phyloP scores from a whole-genome alignment of 2,329 filamentous ascomycete genomes.

The Monascus ruber region DNA sequence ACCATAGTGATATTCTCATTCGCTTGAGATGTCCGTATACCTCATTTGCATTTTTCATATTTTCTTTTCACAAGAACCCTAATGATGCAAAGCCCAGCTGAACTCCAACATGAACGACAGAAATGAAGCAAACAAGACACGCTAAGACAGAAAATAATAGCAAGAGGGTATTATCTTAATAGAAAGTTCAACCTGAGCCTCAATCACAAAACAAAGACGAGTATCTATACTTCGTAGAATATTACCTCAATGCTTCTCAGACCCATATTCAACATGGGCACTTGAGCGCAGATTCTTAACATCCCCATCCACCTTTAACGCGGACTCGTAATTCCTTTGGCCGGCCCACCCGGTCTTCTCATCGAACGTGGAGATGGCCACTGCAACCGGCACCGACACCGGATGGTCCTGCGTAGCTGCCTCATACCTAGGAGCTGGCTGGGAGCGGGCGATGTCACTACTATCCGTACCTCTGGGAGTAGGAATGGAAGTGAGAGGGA shows the following conservation, averaged over 20 bases:
- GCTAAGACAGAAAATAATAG: too few relatives aligned
- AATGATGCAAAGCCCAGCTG: too few relatives aligned
- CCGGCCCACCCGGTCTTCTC: constrained; percentile 35
- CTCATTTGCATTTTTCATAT: too few relatives aligned
- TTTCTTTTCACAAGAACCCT: too few relatives aligned
- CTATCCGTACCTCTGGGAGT: constrained; percentile 4
- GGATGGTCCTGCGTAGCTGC: constrained; percentile 5
- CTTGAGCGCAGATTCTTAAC: constrained; percentile 18
- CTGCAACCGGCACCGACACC: not conserved
- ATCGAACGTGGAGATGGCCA: constrained; percentile 7
- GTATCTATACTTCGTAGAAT: too few relatives aligned
- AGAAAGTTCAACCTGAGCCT: too few relatives aligned
- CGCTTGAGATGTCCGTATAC: too few relatives aligned
- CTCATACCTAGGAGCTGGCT: constrained; percentile 17
- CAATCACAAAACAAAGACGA: too few relatives aligned
- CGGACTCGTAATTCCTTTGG: constrained; percentile 21
- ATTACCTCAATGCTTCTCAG: constrained; percentile 16
- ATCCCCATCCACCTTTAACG: constrained; percentile 15
- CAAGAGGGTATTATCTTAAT: too few relatives aligned
- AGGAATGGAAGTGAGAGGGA: constrained; percentile 25
- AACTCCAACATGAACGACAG: too few relatives aligned
- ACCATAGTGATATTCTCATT: too few relatives aligned
- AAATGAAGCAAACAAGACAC: too few relatives aligned
- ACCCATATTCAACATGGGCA: constrained; percentile 27
- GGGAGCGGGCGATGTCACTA: constrained; percentile 1